Conservation (phyloP, 2,329 filamentous ascomycete species). For the Myriosclerotinia duriaeana region DNA sequence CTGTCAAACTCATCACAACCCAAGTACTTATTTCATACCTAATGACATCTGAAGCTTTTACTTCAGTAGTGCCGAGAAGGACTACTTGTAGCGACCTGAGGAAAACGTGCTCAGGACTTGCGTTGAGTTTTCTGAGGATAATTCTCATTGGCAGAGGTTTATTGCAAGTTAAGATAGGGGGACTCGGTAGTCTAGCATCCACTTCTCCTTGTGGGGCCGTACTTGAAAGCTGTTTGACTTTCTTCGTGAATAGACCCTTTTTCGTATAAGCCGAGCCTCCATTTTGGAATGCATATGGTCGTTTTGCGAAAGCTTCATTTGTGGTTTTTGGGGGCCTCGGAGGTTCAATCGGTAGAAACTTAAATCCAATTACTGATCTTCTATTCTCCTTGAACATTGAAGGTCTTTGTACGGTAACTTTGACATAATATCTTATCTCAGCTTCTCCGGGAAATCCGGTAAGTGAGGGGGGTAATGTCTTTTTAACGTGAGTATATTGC, state of each 20-base stretch:
- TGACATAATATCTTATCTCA: slow-evolving; percentile 91
- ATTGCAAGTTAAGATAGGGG: slow-evolving; percentile 86
- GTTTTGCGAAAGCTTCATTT: slow-evolving; percentile 81
- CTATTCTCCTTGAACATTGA: slow-evolving; percentile 90
- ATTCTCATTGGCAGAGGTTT: slow-evolving; percentile 78
- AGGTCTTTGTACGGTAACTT: slow-evolving; percentile 89
- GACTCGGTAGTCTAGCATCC: slow-evolving; percentile 78
- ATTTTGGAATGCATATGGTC: slow-evolving; percentile 60
- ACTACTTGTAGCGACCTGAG: slow-evolving; percentile 79
- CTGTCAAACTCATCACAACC: slow-evolving; percentile 70
- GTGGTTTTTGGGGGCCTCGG: slow-evolving; percentile 66
- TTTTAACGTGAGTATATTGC: slow-evolving; percentile 70
- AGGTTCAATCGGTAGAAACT: slow-evolving; percentile 90
- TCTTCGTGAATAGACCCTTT: slow-evolving; percentile 39
- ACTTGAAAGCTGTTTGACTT: slow-evolving; percentile 37
- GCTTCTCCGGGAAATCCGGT: slow-evolving; percentile 84
- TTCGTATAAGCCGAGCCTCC: slow-evolving; percentile 39
- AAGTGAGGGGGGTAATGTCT: slow-evolving; percentile 84
- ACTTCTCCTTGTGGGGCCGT: slow-evolving; percentile 72
- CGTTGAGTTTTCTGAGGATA: slow-evolving; percentile 72
- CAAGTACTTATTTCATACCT: slow-evolving; percentile 71
- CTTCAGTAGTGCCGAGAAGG: slow-evolving; percentile 74
- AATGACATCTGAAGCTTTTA: slow-evolving; percentile 73
- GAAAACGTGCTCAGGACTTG: slow-evolving; percentile 68
- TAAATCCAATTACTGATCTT: slow-evolving; percentile 66